phyloP scores from a whole-genome alignment of 768 basidiomycete species.

The Clitopilus hobsonii region DNA sequence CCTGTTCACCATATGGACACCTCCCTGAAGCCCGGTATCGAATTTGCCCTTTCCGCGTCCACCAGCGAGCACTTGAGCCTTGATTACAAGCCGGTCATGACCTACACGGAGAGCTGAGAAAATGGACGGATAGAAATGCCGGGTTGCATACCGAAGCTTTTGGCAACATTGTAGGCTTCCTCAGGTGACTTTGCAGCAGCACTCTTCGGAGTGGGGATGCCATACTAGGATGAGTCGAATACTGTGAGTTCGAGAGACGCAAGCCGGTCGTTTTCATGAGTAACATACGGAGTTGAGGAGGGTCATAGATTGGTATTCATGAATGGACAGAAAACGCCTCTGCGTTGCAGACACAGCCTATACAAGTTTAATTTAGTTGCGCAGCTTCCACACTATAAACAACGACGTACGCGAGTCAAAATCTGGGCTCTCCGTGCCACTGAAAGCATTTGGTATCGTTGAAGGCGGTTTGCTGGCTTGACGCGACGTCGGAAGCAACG shows the following conservation, averaged over 20 bases:
- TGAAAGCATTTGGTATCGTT: conserved; percentile 52
- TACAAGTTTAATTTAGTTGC: conserved; percentile 9
- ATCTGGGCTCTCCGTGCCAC: conserved; percentile 61
- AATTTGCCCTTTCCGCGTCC: conserved; percentile 98
- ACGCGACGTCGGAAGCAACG: conserved; percentile 12
- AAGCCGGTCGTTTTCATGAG: background rate
- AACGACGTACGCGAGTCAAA: conserved; percentile 53
- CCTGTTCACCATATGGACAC: conserved; percentile 93
- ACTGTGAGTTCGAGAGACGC: conserved; percentile 1
- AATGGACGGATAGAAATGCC: conserved; percentile 6
- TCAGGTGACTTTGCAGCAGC: conserved; percentile 81
- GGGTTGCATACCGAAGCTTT: conserved; percentile 68
- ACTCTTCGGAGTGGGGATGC: conserved; percentile 91
- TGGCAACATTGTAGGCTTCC: conserved; percentile 87
- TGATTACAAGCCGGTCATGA: conserved; percentile 82
- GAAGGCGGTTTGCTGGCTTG: conserved; percentile 5
- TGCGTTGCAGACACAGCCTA: conserved; percentile 74
- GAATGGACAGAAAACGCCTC: conserved; percentile 91
- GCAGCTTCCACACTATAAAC: background rate
- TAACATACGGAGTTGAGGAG: conserved; percentile 82
- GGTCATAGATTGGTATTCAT: conserved; percentile 96
- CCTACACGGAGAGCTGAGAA: conserved; percentile 36
- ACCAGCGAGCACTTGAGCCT: conserved; percentile 98
- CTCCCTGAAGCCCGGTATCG: conserved; percentile 93
- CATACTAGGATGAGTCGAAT: conserved; percentile 58